Evolutionary conservation across 1,284 basidiomycete genomes (phyloP).

Genomic region (Pterulicium gracile): DNA sequence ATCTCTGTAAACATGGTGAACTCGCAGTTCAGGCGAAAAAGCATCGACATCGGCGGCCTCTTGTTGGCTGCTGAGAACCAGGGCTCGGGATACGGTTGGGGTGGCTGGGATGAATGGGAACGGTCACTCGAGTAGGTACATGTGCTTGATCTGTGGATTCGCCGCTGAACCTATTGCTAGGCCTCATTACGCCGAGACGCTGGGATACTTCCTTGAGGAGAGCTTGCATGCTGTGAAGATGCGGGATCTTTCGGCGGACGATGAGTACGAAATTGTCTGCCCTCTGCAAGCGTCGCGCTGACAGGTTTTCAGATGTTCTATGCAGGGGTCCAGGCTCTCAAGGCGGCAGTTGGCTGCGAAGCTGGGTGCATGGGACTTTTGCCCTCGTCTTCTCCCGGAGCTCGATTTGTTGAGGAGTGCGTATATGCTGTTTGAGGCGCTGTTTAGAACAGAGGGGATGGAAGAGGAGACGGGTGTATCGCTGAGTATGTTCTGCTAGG

Average conservation of each 20-base stretch:
- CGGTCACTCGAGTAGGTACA: conserved; percentile 32
- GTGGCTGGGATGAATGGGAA: conserved; percentile 46
- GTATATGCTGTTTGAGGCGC: conserved; percentile 65
- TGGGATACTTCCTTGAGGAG: conserved; percentile 16
- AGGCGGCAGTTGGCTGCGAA: not conserved
- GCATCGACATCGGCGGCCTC: conserved; percentile 79
- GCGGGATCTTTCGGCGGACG: conserved; percentile 35
- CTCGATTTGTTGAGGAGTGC: conserved; percentile 77
- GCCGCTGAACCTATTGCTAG: not conserved
- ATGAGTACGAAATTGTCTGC: conserved; percentile 13
- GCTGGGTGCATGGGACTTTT: conserved; percentile 78
- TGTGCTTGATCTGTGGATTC: conserved; percentile 6
- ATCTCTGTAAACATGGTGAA: not conserved
- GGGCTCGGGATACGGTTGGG: conserved; percentile 63
- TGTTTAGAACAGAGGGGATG: conserved; percentile 70
- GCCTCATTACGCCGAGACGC: conserved; percentile 51
- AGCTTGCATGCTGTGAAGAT: conserved; percentile 46
- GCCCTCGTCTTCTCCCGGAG: conserved; percentile 71
- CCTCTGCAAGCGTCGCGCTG: not conserved
- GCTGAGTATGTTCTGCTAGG: conserved; percentile 40
- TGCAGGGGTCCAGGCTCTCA: not conserved
- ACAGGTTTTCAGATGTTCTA: not conserved
- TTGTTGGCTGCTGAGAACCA: conserved; percentile 61
- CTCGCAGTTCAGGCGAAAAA: conserved; percentile 33
- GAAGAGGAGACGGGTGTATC: conserved; percentile 52